Evolutionary conservation across 2,329 filamentous ascomycete genomes (phyloP).

Genomic region (Penicillium sp.): DNA sequence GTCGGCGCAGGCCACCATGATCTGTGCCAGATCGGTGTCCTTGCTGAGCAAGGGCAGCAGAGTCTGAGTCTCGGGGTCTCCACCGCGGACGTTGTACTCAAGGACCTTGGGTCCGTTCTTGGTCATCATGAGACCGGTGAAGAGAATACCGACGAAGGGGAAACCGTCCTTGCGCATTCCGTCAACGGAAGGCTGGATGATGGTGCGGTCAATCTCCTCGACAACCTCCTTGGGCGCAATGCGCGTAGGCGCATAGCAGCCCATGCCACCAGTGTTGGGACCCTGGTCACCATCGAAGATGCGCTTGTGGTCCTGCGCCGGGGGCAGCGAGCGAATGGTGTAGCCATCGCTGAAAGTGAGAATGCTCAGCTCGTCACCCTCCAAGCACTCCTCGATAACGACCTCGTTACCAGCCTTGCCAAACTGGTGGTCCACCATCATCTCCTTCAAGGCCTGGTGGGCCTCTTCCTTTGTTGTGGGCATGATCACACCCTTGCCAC

Average conservation of each 20-base stretch:
- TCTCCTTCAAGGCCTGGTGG: constrained; percentile 75
- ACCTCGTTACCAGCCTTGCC: constrained; percentile 85
- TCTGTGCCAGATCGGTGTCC: constrained; percentile 80
- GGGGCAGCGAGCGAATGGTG: constrained; percentile 77
- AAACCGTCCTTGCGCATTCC: constrained; percentile 79
- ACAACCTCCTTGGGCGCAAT: constrained; percentile 75
- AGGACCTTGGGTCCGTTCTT: constrained; percentile 76
- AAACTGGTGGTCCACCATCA: constrained; percentile 88
- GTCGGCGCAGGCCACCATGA: constrained; percentile 83
- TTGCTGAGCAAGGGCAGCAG: constrained; percentile 74
- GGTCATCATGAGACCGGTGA: constrained; percentile 84
- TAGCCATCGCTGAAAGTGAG: constrained; percentile 90
- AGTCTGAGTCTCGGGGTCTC: constrained; percentile 89
- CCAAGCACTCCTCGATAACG: constrained; percentile 91
- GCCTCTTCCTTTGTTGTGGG: constrained; percentile 81
- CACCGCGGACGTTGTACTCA: constrained; percentile 92
- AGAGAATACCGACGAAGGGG: constrained; percentile 48
- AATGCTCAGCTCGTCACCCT: constrained; percentile 89
- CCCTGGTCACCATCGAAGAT: constrained; percentile 88
- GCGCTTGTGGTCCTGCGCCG: constrained; percentile 95
- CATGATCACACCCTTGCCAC: constrained; percentile 93
- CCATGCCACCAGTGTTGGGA: constrained; percentile 96
- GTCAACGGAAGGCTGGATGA: constrained; percentile 85
- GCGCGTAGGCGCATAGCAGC: constrained; percentile 89
- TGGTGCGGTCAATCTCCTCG: constrained; percentile 73